Conservation (phyloP, 108 stramenopile species). For the Licmophora abbreviata region DNA sequence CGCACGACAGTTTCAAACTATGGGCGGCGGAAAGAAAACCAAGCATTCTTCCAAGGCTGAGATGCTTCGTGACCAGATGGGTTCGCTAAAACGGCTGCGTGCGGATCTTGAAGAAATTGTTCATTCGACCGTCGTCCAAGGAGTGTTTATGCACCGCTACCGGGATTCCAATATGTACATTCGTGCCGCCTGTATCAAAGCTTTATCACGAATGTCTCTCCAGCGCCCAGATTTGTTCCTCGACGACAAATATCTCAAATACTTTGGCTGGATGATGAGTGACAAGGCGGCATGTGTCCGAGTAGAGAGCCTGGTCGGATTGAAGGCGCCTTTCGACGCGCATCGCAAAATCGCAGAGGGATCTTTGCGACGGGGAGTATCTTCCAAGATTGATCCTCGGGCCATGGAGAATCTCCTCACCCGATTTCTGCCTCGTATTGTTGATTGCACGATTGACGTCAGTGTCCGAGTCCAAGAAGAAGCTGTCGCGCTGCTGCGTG, state of each 20-base stretch:
- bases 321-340: constrained; percentile 50
- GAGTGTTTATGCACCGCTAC: constrained; percentile 73
- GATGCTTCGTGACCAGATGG: constrained; percentile 39
- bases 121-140: constrained; percentile 37
- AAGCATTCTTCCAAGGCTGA: constrained; percentile 33
- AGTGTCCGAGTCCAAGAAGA: constrained; percentile 55
- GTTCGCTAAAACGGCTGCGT: constrained; percentile 41
- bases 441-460: constrained; percentile 49
- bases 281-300: constrained; percentile 67
- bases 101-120: constrained; percentile 59
- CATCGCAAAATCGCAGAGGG: constrained; percentile 20
- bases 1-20: constrained; percentile 33
- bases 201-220: constrained; percentile 45
- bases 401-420: constrained; percentile 50
- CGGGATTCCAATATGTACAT: constrained; percentile 71
- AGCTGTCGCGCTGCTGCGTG: constrained; percentile 57
- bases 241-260: constrained; percentile 81
- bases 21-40: too few species aligned
- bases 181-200: constrained; percentile 55
- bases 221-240: constrained; percentile 76
- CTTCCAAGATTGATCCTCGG: constrained; percentile 43
- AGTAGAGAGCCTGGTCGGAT: constrained; percentile 46
- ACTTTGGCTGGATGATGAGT: constrained; percentile 83
- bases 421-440: constrained; percentile 66
- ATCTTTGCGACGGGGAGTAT: constrained; percentile 10